Base-by-base conservation (phyloP, 257 asterid species). In the Solanum piurae region DNA sequence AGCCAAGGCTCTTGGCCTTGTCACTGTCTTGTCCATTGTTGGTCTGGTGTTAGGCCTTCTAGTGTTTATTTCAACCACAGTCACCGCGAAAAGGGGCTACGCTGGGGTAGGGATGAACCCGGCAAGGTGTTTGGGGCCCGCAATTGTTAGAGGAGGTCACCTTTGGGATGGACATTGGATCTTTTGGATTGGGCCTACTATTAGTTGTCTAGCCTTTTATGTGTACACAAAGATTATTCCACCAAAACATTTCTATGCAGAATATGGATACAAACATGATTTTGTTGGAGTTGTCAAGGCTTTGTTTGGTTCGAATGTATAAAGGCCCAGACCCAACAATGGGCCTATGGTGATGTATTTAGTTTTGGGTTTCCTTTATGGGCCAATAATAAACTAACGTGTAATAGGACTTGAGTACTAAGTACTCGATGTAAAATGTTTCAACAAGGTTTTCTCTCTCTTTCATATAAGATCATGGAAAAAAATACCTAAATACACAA, bases 111-210 rank as follows among this genome's bases (percentile, higher is more conserved):
- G 97, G 60, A 60, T 95, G 89, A 95, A 95, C 73, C 98, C 96
- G 27, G 97, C 98, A 0, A 83, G 98, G 91, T 95, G 98, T 90
- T 64, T 95, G 0, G 98, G 98, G 20, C 90, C 98, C 1, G 95
- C 96, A 8, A 25, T 93, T 1, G 98, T 95, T 13, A 90, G 97
- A 74, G 97, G 98, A 5, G 98, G 97, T 6, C 96, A 94, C 52
- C 91, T 94, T 6, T 93, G 98, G 98, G 88, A 93, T 25, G 96
- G 94, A 8, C 98, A 95, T 60, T 94, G 98, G 98, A 89, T 95
- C 6, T 94, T 94, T 58, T 95, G 98, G 98, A 93, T 68, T 6
- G 98, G 97, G 25, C 98, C 98, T 0, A 88, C 87, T 0, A 86
- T 92, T 23, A 93, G 96, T n/a, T 92, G 97, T 31, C 31, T 92